Conservation (phyloP, 1,284 basidiomycete genomes). For the Apiotrichum brassicae region DNA sequence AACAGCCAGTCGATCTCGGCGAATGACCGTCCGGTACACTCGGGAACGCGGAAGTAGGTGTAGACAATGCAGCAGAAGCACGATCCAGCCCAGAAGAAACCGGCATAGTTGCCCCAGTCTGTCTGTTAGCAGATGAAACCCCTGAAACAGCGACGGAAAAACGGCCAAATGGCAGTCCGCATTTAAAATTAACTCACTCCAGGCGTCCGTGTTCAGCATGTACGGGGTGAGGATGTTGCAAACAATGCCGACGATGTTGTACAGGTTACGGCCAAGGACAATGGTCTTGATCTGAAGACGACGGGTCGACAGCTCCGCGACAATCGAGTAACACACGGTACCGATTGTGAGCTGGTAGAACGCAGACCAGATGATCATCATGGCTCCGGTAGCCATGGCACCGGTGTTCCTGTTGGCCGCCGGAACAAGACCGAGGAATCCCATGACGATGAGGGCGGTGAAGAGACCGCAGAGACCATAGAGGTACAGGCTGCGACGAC, state of each 20-base stretch:
- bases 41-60: constrained; percentile 29
- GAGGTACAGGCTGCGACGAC: constrained; percentile 49
- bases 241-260: constrained; percentile 47
- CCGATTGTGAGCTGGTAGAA: constrained; percentile 45
- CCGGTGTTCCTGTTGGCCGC: constrained; percentile 20
- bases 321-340: constrained; percentile 41
- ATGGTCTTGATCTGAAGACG: constrained; percentile 52
- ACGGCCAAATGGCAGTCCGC: no score
- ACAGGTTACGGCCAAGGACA: constrained; percentile 49
- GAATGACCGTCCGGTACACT: constrained; percentile 42
- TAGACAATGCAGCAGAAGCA: constrained; percentile 37
- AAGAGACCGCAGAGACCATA: constrained; percentile 42
- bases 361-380: constrained; percentile 48
- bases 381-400: constrained; percentile 45
- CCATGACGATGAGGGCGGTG: constrained; percentile 44
- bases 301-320: constrained; percentile 50
- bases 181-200: no score
- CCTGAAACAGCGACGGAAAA: no score
- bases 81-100: constrained; percentile 28
- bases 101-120: constrained; percentile 39
- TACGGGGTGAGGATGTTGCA: constrained; percentile 46
- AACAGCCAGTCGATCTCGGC: constrained; percentile 49
- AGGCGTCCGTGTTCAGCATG: constrained; percentile 49
- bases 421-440: constrained; percentile 47
- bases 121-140: neutral